Conservation (phyloP, 2,329 filamentous ascomycete species). For the Neopestalotiopsis rosae region DNA sequence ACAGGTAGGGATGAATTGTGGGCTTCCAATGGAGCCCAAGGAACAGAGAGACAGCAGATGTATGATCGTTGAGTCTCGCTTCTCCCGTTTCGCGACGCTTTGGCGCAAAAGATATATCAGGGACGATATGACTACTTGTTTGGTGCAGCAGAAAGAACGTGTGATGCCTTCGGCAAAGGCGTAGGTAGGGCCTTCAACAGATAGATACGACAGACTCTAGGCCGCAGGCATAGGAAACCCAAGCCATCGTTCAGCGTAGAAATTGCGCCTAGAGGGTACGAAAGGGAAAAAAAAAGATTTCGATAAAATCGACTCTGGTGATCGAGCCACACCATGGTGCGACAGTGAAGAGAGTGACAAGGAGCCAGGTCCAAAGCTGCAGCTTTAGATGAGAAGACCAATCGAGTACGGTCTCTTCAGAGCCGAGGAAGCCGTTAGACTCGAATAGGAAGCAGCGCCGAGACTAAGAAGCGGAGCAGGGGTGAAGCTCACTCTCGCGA, state of each 20-base stretch:
- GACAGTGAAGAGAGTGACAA: slow-evolving; percentile 58
- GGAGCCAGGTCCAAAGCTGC: slow-evolving; percentile 43
- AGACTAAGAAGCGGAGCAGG: slow-evolving; percentile 50
- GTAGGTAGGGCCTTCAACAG: slow-evolving; percentile 27
- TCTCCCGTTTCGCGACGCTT: neutral
- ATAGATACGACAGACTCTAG: slow-evolving; percentile 28
- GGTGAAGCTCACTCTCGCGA: slow-evolving; percentile 31
- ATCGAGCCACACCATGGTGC: slow-evolving; percentile 39
- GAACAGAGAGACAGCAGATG: slow-evolving; percentile 31
- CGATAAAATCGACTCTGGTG: slow-evolving; percentile 29
- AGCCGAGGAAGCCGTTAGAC: slow-evolving; percentile 50
- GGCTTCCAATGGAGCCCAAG: slow-evolving; percentile 28
- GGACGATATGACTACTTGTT: slow-evolving; percentile 35
- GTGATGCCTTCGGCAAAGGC: slow-evolving; percentile 34
- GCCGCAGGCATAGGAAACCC: slow-evolving; percentile 9
- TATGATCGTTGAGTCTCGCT: slow-evolving; percentile 20
- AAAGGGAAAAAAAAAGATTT: neutral
- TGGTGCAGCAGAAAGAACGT: slow-evolving; percentile 31
- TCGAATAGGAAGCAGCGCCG: slow-evolving; percentile 56
- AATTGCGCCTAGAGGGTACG: neutral
- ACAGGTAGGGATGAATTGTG: slow-evolving; percentile 34
- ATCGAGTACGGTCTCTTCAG: slow-evolving; percentile 44
- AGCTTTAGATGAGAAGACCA: slow-evolving; percentile 58
- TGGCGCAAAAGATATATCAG: slow-evolving; percentile 30
- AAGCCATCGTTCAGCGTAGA: slow-evolving; percentile 1